Conservation (phyloP, 2,329 filamentous ascomycete species). For the Apiospora rasikravindrae region DNA sequence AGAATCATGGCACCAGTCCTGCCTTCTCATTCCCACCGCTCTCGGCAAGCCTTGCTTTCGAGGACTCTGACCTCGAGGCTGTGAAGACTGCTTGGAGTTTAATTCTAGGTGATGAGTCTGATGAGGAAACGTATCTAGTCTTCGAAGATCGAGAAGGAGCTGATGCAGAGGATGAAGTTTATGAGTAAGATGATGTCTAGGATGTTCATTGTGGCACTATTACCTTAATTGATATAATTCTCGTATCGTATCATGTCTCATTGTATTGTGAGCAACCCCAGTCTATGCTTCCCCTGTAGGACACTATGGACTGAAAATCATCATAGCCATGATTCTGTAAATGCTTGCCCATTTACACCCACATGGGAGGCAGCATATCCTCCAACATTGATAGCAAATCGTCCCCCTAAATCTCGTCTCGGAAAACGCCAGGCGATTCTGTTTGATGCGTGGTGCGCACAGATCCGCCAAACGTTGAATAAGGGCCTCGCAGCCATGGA, state of each 20-base stretch:
- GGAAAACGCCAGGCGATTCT: neutral
- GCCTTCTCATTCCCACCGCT: conserved; percentile 63
- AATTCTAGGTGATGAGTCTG: conserved; percentile 58
- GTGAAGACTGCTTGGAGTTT: conserved; percentile 74
- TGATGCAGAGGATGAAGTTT: conserved; percentile 60
- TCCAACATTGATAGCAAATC: neutral
- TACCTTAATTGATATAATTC: neutral
- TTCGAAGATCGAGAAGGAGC: conserved; percentile 76
- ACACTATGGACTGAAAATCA: neutral
- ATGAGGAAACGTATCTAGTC: conserved; percentile 69
- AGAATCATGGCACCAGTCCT: conserved; percentile 42
- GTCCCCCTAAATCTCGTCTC: neutral
- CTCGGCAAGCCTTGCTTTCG: conserved; percentile 72
- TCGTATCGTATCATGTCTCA: neutral
- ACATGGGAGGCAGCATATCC: conserved; percentile 3
- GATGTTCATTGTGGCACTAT: neutral
- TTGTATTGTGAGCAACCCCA: neutral
- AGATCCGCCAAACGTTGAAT: neutral
- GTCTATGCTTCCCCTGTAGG: neutral
- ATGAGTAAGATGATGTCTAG: conserved; percentile 43
- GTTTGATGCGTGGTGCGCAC: neutral
- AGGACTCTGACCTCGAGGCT: conserved; percentile 70
- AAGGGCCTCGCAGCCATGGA: neutral
- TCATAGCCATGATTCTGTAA: conserved; percentile 4
- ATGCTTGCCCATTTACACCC: neutral